Percentiles rank a stretch among this genome's conserved stretches.
These are phyloP conservation scores for Mycena chlorophos DNA, from an alignment of 768 basidiomycete genomes.

Conservation along the genomic window DNA sequence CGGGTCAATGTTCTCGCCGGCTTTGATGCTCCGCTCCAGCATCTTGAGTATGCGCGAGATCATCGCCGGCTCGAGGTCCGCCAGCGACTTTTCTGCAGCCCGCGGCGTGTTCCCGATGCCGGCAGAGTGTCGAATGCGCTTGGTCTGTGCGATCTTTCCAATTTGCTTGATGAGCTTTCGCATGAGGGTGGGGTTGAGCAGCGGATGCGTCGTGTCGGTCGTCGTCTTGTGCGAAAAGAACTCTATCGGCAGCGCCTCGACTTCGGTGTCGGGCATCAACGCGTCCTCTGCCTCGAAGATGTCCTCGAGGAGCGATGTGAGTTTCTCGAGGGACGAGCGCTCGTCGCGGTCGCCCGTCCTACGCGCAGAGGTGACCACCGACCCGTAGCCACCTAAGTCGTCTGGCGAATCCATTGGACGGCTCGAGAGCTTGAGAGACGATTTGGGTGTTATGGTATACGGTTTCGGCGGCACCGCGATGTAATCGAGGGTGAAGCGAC, in stretches of 20 bases:
- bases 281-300: constrained; percentile 82
- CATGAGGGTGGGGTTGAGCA: constrained; percentile 57
- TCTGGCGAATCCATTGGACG: constrained; percentile 34
- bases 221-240: constrained; percentile 64
- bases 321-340: constrained; percentile 76
- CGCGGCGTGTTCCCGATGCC: constrained; percentile 47
- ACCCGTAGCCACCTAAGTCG: constrained; percentile 60
- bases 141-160: constrained; percentile 65
- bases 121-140: constrained; percentile 57
- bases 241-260: constrained; percentile 53
- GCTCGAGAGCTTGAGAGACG: constrained; percentile 33
- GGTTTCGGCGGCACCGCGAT: constrained; percentile 48
- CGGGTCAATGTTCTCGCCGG: constrained; percentile 74
- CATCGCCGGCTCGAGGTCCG: constrained; percentile 62
- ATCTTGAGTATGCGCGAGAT: constrained; percentile 72
- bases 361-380: constrained; percentile 47
- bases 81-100: constrained; percentile 52
- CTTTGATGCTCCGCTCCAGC: constrained; percentile 75
- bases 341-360: constrained; percentile 78
- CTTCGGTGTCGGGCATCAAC: constrained; percentile 55
- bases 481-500: constrained; percentile 42
- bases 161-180: constrained; percentile 73
- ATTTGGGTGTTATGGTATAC: constrained; percentile 44
- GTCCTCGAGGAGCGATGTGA: constrained; percentile 76
- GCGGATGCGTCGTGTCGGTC: constrained; percentile 56